Percentiles rank a stretch among this genome's conserved stretches.
Conservation (phyloP, 1,284 basidiomycete genomes). For the Tilletia walkeri region DNA sequence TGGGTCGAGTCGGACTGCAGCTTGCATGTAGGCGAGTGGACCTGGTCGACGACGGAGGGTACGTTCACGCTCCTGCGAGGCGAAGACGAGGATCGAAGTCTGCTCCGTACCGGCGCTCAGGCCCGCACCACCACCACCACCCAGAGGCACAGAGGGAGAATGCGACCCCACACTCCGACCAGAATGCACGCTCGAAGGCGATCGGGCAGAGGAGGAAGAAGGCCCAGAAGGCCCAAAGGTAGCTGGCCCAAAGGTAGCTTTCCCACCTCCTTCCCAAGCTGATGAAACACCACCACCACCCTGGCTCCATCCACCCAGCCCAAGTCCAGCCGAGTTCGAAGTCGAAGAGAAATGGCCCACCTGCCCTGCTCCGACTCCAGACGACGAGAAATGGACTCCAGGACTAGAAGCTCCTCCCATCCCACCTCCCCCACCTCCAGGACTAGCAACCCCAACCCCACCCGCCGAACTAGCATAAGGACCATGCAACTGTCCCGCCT, state of each 20-base stretch:
- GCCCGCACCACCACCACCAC: neutral
- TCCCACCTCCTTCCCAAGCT: no score
- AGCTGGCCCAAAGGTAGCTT: no score
- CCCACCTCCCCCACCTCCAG: neutral
- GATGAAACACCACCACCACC: no score
- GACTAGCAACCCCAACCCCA: neutral
- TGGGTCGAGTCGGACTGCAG: constrained; percentile 5
- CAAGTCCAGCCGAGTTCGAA: neutral
- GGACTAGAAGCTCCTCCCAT: neutral
- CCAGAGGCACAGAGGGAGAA: neutral
- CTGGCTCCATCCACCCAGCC: neutral
- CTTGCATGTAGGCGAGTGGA: constrained; percentile 13
- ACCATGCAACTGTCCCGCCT: constrained; percentile 7
- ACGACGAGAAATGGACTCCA: no score
- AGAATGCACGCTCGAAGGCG: neutral
- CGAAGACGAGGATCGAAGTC: constrained; percentile 4
- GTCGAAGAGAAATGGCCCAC: no score
- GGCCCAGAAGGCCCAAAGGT: neutral
- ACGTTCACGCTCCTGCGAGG: constrained; percentile 10
- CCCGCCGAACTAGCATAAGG: neutral
- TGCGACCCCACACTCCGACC: neutral
- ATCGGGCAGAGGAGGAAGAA: neutral
- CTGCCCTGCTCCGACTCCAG: no score
- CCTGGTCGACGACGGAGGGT: constrained; percentile 6
- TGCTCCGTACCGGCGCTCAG: neutral